These are phyloP conservation scores for Syncephalastrum racemosum DNA, from an alignment of 371 early-diverging fungal genomes.

Conservation along the genomic window DNA sequence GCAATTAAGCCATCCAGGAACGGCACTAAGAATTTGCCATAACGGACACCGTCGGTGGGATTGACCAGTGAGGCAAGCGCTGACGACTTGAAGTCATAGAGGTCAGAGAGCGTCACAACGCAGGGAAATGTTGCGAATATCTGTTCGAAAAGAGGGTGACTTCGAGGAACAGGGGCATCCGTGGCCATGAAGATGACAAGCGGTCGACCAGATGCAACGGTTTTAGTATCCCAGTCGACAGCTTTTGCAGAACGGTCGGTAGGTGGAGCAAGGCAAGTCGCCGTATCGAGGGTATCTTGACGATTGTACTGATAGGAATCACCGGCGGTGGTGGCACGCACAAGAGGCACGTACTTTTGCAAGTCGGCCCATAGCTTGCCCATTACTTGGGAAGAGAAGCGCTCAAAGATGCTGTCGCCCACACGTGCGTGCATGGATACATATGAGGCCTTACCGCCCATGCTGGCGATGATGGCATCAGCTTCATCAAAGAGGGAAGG, in stretches of 20 bases:
- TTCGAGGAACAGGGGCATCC: slow-evolving; percentile 32
- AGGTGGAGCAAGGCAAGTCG: no score
- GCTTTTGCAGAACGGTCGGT: slow-evolving; percentile 11
- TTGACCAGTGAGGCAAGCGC: slow-evolving; percentile 32
- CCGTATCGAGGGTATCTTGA: slow-evolving; percentile 2
- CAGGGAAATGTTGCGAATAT: slow-evolving; percentile 36
- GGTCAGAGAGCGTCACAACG: slow-evolving; percentile 36
- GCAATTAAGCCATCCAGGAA: slow-evolving; percentile 48
- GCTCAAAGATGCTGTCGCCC: slow-evolving; percentile 54
- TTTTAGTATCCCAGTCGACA: slow-evolving; percentile 19
- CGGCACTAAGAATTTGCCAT: slow-evolving; percentile 39
- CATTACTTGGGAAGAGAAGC: slow-evolving; percentile 32
- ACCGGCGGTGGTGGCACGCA: slow-evolving; percentile 6
- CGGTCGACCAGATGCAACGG: slow-evolving; percentile 21
- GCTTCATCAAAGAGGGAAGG: slow-evolving; percentile 41
- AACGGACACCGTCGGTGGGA: slow-evolving; percentile 31
- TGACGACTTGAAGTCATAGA: slow-evolving; percentile 25
- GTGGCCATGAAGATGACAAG: slow-evolving; percentile 47
- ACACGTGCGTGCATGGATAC: slow-evolving; percentile 53
- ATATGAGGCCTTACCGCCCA: slow-evolving; percentile 54
- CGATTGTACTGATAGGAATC: neutral
- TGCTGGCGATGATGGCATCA: slow-evolving; percentile 40
- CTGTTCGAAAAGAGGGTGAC: slow-evolving; percentile 13
- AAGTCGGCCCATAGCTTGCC: slow-evolving; percentile 27
- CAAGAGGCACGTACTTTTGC: slow-evolving; percentile 27